Evolutionary conservation across 1,284 basidiomycete species (phyloP).

Genomic region (Sphaerobolus stellatus): DNA sequence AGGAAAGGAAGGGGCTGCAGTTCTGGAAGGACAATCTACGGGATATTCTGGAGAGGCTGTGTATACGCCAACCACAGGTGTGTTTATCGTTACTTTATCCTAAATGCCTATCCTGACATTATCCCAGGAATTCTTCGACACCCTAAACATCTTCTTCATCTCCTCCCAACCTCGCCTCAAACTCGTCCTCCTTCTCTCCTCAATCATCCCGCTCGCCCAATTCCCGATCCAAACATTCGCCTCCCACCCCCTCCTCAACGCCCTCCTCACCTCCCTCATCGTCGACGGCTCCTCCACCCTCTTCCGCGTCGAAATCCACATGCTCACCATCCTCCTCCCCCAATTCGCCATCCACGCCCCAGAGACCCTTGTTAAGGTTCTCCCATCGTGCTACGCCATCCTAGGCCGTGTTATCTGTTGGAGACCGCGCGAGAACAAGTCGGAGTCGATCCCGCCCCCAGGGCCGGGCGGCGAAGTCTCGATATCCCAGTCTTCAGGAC

Average conservation of each 20-base stretch:
- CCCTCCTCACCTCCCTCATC: constrained; percentile 59
- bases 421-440: constrained; percentile 46
- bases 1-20: constrained; percentile 55
- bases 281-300: constrained; percentile 72
- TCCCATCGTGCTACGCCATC: constrained; percentile 63
- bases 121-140: constrained; percentile 46
- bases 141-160: constrained; percentile 58
- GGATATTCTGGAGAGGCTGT: constrained; percentile 65
- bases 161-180: constrained; percentile 63
- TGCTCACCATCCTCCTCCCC: constrained; percentile 70
- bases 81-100: constrained; percentile 23
- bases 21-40: constrained; percentile 77
- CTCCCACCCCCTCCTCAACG: constrained; percentile 59
- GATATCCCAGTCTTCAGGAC: constrained; percentile 29
- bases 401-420: constrained; percentile 70
- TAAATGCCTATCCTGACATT: constrained; percentile 16
- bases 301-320: constrained; percentile 58
- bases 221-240: constrained; percentile 50
- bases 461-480: no score
- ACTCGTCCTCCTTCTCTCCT: constrained; percentile 54
- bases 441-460: constrained; percentile 23
- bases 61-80: constrained; percentile 60
- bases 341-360: constrained; percentile 64
- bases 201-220: constrained; percentile 46
- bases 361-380: constrained; percentile 50